These are phyloP conservation scores for Stagonosporopsis tanaceti DNA, from an alignment of 2,329 filamentous ascomycete species.

Conservation along the genomic window DNA sequence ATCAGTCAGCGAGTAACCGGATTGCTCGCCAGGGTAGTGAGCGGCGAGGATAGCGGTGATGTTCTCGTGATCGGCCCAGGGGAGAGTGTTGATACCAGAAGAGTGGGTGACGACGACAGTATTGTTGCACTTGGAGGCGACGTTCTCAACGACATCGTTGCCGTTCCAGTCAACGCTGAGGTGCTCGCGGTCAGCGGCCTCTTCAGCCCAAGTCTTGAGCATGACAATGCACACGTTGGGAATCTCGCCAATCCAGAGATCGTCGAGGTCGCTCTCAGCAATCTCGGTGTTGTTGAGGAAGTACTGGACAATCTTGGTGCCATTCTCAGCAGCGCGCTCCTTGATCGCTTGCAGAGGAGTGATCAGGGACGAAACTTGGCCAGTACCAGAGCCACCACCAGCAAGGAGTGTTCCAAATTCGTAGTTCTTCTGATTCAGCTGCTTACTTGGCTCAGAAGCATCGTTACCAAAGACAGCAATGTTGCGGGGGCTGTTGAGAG, in stretches of 20 bases:
- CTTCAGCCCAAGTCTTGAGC: slow-evolving; percentile 62
- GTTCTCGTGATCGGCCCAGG: slow-evolving; percentile 54
- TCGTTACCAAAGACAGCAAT: slow-evolving; percentile 61
- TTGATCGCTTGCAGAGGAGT: slow-evolving; percentile 54
- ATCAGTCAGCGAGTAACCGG: slow-evolving; percentile 51
- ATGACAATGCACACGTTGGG: slow-evolving; percentile 65
- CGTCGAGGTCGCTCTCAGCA: slow-evolving; percentile 38
- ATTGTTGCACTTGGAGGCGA: slow-evolving; percentile 58
- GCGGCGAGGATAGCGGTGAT: slow-evolving; percentile 54
- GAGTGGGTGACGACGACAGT: slow-evolving; percentile 60
- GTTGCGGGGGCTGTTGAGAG: slow-evolving; percentile 60
- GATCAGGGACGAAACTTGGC: slow-evolving; percentile 52
- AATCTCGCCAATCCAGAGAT: slow-evolving; percentile 38
- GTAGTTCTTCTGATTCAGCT: slow-evolving; percentile 47
- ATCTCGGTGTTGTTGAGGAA: slow-evolving; percentile 55
- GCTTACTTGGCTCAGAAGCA: slow-evolving; percentile 56
- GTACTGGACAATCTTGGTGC: slow-evolving; percentile 54
- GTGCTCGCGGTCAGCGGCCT: slow-evolving; percentile 54
- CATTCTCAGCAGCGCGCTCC: slow-evolving; percentile 35
- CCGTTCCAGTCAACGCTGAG: slow-evolving; percentile 55
- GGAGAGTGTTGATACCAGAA: slow-evolving; percentile 53
- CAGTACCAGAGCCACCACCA: slow-evolving; percentile 55
- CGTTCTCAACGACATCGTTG: slow-evolving; percentile 53
- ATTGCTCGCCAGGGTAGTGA: slow-evolving; percentile 54
- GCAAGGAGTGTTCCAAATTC: slow-evolving; percentile 54